Base-by-base conservation (phyloP, 331 rosid genomes). In the Quercus tomentella region DNA sequence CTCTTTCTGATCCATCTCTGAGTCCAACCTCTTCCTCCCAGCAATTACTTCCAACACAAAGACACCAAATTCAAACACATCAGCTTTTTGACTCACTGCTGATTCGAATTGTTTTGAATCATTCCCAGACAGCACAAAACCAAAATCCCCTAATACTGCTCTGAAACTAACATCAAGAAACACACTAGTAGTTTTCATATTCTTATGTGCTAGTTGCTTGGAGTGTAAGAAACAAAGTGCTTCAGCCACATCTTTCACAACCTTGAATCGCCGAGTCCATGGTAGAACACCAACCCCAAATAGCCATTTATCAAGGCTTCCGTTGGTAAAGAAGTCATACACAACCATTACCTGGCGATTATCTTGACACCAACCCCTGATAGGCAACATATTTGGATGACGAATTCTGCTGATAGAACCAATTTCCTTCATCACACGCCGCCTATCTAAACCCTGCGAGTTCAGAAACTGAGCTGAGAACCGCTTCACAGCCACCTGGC, bases 251-350 rank as follows among this genome's bases (percentile, higher is more conserved):
- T 86, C 86, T 57, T 71, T 82, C 33, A 86, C 77, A 28, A 80
- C 97, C 83, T 85, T 81, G 62, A 81, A 74, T 20, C 88, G 76
- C 22, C 95, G 82, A 1, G 92, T 92, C 95, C 97, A 92, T 4
- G 97, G 93, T 78, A 92, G 92, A 70, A 92, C 91, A 0, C 93
- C 94, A 2, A 83, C 92, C 4, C 94, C 95, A 16, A 87, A 92
- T 9, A 92, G 77, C 97, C 97, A 92, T 58, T 90, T 92, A n/a
- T 92, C 95, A 4, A 92, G 83, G 84, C 97, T 83, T 21, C 93
- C 95, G 73, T 92, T 92, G 4, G 87, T 86, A 61, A 83, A 82
- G 67, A 92, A 92, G 30, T 92, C 97, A 67, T 86, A 92, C 17
- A 87, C 86, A 55, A 87, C 92, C 80, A 90, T 89, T 73, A 81